Evolutionary conservation across 1,284 basidiomycete species (phyloP).

Genomic region (Ceratobasidium sp.): DNA sequence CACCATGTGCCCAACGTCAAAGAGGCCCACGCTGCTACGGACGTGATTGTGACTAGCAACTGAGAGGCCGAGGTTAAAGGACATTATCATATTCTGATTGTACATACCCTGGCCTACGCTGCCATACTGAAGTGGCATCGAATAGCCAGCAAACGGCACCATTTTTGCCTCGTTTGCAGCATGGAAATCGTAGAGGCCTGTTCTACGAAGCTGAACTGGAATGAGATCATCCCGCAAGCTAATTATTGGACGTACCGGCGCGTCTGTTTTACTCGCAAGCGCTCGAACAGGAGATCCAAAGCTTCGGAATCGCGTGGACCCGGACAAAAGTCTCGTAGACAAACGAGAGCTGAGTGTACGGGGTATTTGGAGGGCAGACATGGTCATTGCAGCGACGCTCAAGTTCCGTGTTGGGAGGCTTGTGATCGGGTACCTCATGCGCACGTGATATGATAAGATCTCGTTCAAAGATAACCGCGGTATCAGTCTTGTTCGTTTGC

Average conservation of each 20-base stretch:
- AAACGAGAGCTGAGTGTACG: conserved; percentile 7
- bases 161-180: conserved; percentile 89
- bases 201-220: conserved; percentile 66
- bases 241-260: conserved; percentile 17
- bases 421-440: no score
- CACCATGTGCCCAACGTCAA: conserved; percentile 99
- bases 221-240: conserved; percentile 7
- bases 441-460: conserved; percentile 12
- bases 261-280: conserved; percentile 9
- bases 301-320: neutral
- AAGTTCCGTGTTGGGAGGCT: conserved; percentile 5
- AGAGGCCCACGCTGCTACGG: conserved; percentile 86
- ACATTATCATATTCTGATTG: conserved; percentile 23
- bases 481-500: no score
- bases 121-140: conserved; percentile 94
- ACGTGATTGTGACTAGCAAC: conserved; percentile 95
- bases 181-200: conserved; percentile 94
- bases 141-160: conserved; percentile 96
- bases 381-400: conserved; percentile 2
- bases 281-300: neutral
- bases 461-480: no score
- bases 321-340: neutral
- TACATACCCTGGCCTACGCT: conserved; percentile 82
- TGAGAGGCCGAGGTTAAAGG: conserved; percentile 56
- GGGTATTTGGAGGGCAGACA: conserved; percentile 9